These are phyloP conservation scores for Chlorella sp. DNA, from an alignment of 139 green algal species.

Conservation along the genomic window DNA sequence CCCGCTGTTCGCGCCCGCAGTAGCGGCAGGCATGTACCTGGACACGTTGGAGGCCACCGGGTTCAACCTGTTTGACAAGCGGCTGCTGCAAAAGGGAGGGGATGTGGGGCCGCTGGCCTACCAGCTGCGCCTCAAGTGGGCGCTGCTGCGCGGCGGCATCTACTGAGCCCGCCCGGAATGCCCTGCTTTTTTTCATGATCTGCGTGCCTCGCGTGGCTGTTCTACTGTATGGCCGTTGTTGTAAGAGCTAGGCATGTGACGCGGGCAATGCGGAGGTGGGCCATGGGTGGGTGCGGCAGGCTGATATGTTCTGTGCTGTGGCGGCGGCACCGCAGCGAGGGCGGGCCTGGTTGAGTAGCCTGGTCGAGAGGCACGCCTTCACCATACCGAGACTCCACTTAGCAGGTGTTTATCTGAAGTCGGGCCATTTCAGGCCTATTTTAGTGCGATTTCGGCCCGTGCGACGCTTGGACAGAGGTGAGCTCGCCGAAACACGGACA, in stretches of 20 bases:
- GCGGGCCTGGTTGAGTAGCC: background rate
- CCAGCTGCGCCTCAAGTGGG: slow-evolving; percentile 71
- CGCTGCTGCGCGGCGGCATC: background rate
- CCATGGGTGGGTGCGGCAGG: background rate
- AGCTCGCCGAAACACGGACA: too few species aligned
- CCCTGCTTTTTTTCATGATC: background rate
- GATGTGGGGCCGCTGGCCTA: slow-evolving; percentile 60
- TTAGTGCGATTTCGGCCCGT: too few species aligned
- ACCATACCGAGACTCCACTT: too few species aligned
- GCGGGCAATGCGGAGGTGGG: background rate
- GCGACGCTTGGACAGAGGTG: too few species aligned
- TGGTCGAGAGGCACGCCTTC: too few species aligned
- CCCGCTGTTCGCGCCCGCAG: slow-evolving; percentile 65
- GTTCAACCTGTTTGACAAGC: slow-evolving; percentile 72
- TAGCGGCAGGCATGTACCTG: slow-evolving; percentile 65
- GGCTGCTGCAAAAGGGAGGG: slow-evolving; percentile 27
- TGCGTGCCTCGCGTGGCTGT: background rate
- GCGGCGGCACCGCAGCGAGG: too few species aligned
- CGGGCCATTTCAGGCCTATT: too few species aligned
- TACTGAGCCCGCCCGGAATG: background rate
- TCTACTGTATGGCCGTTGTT: too few species aligned
- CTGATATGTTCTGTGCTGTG: background rate
- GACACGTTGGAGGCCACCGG: slow-evolving; percentile 62
- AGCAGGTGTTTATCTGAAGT: too few species aligned
- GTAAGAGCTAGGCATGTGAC: background rate